Conservation (phyloP, 305 asterid genomes). For the Solanum hybrid region DNA sequence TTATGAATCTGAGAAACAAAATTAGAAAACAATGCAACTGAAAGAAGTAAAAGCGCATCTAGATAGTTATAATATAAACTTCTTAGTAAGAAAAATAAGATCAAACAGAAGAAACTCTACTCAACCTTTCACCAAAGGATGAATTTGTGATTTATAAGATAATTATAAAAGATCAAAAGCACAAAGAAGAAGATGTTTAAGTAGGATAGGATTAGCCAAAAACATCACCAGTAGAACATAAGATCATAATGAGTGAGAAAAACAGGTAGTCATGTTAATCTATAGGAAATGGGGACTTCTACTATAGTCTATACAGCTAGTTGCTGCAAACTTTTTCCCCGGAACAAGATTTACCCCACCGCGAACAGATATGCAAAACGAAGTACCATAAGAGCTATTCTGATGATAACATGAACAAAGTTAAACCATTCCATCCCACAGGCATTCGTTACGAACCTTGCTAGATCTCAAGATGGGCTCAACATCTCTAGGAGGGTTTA, state of each 20-base stretch:
- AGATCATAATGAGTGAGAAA: not conserved
- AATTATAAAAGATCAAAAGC: not conserved
- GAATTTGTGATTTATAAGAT: not conserved
- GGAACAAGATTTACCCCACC: not conserved
- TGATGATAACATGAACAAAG: not conserved
- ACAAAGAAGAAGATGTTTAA: not conserved
- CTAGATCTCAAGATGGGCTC: slow-evolving; percentile 30
- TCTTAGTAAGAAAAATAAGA: no score
- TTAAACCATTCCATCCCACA: slow-evolving; percentile 80
- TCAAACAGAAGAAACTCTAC: not conserved
- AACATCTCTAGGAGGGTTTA: slow-evolving; percentile 54
- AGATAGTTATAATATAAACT: no score
- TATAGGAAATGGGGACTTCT: not conserved
- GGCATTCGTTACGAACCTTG: slow-evolving; percentile 35
- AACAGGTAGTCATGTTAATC: not conserved
- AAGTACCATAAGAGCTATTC: not conserved
- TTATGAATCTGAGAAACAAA: no score
- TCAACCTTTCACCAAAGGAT: not conserved
- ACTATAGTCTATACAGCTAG: not conserved
- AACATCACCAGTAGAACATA: not conserved
- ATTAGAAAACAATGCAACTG: no score
- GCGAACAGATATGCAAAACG: not conserved
- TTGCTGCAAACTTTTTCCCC: not conserved
- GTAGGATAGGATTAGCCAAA: not conserved
- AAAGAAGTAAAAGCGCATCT: no score